Conservation (phyloP, 768 basidiomycete genomes). For the Pleurotus tuoliensis region DNA sequence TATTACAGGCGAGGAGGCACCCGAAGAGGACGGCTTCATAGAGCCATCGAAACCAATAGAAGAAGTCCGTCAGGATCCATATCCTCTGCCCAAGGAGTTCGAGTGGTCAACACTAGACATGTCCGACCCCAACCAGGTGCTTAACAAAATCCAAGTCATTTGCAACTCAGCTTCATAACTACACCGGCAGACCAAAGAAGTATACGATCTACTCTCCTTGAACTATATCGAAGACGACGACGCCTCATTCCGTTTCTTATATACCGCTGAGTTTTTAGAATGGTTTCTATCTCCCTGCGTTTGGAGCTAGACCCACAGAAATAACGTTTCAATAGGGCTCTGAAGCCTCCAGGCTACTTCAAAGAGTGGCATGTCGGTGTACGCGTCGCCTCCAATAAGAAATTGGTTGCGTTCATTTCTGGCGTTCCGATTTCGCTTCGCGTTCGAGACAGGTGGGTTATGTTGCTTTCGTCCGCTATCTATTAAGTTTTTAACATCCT, state of each 20-base stretch:
- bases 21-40: constrained; percentile 80
- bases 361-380: constrained; percentile 97
- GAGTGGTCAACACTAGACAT: constrained; percentile 88
- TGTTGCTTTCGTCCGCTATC: neutral
- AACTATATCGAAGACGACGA: constrained; percentile 98
- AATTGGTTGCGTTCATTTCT: constrained; percentile 94
- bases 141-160: too few species aligned
- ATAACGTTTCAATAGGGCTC: constrained; percentile 56
- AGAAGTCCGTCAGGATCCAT: constrained; percentile 85
- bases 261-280: constrained; percentile 88
- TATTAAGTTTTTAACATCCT: neutral
- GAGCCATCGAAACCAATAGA: constrained; percentile 74
- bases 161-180: too few species aligned
- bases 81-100: constrained; percentile 87
- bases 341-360: constrained; percentile 89
- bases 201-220: constrained; percentile 85
- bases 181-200: constrained; percentile 70
- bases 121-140: constrained; percentile 67
- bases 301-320: neutral
- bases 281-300: constrained; percentile 51
- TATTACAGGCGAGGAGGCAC: constrained; percentile 53
- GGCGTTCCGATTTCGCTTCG: constrained; percentile 85
- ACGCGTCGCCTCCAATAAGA: constrained; percentile 84
- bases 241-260: constrained; percentile 95
- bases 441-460: constrained; percentile 76